Conservation (phyloP, 2,329 filamentous ascomycete species). For the Aspergillus sp. region DNA sequence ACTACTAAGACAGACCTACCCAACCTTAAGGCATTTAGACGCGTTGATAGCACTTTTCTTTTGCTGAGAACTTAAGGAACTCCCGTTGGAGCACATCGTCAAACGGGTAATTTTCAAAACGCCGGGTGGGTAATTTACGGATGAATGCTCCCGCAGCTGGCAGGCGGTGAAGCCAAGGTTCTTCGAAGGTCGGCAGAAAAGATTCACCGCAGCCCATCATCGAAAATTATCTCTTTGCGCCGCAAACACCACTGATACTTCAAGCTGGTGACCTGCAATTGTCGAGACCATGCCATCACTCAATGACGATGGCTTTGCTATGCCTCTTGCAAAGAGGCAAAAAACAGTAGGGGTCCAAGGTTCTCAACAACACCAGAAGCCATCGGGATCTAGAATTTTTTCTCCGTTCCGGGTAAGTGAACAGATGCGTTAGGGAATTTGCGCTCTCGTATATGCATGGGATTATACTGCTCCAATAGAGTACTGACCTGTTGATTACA, state of each 20-base stretch:
- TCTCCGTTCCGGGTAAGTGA: slow-evolving; percentile 77
- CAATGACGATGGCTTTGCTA: slow-evolving; percentile 54
- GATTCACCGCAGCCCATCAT: not conserved
- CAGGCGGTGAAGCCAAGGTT: slow-evolving; percentile 1
- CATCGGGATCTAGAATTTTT: slow-evolving; percentile 74
- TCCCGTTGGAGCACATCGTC: too few relatives aligned
- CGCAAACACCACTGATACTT: too few relatives aligned
- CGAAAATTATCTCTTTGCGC: too few relatives aligned
- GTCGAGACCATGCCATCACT: slow-evolving; percentile 45
- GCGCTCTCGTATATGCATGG: not conserved
- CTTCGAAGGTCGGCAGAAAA: slow-evolving; percentile 4
- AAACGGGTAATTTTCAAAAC: not conserved
- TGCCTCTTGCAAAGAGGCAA: slow-evolving; percentile 73
- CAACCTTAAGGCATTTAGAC: too few relatives aligned
- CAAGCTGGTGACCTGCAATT: not conserved
- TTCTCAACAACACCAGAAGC: slow-evolving; percentile 40
- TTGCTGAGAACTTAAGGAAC: too few relatives aligned
- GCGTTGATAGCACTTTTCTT: too few relatives aligned
- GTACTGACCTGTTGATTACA: slow-evolving; percentile 38
- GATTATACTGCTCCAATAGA: not conserved
- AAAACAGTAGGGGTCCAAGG: slow-evolving; percentile 52
- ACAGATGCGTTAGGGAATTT: slow-evolving; percentile 27
- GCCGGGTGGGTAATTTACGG: not conserved
- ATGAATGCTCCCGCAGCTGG: not conserved
- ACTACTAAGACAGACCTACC: too few relatives aligned